Percentiles rank a stretch among this genome's conserved stretches.
These are phyloP conservation scores for Lanmaoa pseudosensibilis DNA, from an alignment of 768 basidiomycete species.

Conservation along the genomic window DNA sequence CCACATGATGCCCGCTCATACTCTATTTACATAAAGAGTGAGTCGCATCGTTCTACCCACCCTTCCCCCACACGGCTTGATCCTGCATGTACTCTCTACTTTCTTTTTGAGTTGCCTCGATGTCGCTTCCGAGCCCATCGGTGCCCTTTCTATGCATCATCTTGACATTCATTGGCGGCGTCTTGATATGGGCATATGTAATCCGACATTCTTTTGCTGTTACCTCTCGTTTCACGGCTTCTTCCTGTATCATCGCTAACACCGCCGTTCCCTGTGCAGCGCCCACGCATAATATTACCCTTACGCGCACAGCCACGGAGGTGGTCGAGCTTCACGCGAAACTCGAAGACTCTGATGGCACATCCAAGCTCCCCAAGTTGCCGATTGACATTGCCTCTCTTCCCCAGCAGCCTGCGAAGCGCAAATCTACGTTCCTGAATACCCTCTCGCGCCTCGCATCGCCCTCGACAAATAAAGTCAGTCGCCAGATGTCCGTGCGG, in stretches of 20 bases:
- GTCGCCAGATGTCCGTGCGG: conserved; percentile 41
- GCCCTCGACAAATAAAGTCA: conserved; percentile 57
- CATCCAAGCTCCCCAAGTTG: conserved; percentile 55
- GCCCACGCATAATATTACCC: conserved; percentile 86
- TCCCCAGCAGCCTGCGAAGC: conserved; percentile 56
- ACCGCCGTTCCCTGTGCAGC: conserved; percentile 47
- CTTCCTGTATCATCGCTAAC: conserved; percentile 29
- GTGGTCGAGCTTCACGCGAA: conserved; percentile 81
- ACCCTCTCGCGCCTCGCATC: conserved; percentile 84
- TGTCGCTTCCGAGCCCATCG: conserved; percentile 29
- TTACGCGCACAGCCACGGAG: conserved; percentile 75
- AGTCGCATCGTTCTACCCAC: conserved; percentile 36
- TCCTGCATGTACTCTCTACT: conserved; percentile 17
- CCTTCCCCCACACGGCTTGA: conserved; percentile 18
- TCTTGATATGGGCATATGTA: conserved; percentile 13
- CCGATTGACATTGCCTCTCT: conserved; percentile 59
- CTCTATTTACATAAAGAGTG: conserved; percentile 89
- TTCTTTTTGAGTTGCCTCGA: conserved; percentile 22
- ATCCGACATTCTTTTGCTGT: conserved; percentile 13
- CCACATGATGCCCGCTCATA: conserved; percentile 69
- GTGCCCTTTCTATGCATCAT: conserved; percentile 21
- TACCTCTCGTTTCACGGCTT: conserved; percentile 17
- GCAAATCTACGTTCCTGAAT: conserved; percentile 82
- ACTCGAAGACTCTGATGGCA: conserved; percentile 64
- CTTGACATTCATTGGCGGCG: conserved; percentile 15